Evolutionary conservation across 352 stramenopile genomes (phyloP), one percentile per base, ranked within the genome.

Genomic region (Elongisporangium prolatum): DNA sequence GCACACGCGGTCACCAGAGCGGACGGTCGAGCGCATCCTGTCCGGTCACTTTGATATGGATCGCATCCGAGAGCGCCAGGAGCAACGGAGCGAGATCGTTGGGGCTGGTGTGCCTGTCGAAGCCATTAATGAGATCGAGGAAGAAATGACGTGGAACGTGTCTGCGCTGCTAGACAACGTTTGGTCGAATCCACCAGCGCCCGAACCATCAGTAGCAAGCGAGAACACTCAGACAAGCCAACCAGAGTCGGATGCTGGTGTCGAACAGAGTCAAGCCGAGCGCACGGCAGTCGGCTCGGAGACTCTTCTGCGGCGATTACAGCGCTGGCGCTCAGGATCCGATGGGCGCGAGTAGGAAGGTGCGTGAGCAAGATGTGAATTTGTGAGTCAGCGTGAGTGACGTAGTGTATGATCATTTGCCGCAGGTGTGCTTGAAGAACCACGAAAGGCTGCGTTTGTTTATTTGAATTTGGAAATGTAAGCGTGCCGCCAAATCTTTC

Each of bases 11-110:
- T 92, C 82, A 0, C 65, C 81, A 4, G 80, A 89, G 48, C 69
- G 75, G 38, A 92, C 82, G 8, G 89, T 89, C 64, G 80, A 92
- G 59, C 76, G 78, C 17, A 88, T 92, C 61, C 34, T 92, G 11
- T 82, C 64, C 38, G 82, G 79, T 14, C 73, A 65, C 9, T 60
- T 87, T 34, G 71, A 83, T 1, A 60, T 78, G 6, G 68, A 80
- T 21, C 63, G 73, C 3, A 48, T 70, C 48, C 37, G 52, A 40
- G 54, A 59, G 14, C 61, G 59, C 20, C 52, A 65, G 50, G 50
- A 37, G 11, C 65, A 75, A 38, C 57, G 70, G 44, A 21, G 55
- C 8, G 14, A 50, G 63, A 10, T 70, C 69, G 44, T 62, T 54
- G 55, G 65, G 38, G 50, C 56, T 56, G 63, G 65, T 16, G 61